These are phyloP conservation scores for Naematelia encephala DNA, from an alignment of 768 basidiomycete species.

Conservation along the genomic window DNA sequence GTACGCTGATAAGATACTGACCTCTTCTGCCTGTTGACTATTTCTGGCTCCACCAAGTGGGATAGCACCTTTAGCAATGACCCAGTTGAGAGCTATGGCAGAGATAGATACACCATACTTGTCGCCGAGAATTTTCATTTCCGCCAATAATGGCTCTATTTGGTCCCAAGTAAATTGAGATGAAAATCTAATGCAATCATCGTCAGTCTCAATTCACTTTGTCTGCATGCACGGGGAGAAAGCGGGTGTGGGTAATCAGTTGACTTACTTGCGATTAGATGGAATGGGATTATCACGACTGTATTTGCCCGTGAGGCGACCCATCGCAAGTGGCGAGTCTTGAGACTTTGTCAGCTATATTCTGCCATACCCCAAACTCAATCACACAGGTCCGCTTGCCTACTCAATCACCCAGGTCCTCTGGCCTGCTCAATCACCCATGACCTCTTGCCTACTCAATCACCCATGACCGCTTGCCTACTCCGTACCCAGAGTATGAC, in stretches of 20 bases:
- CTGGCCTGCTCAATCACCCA: background rate
- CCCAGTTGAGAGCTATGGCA: conserved; percentile 51
- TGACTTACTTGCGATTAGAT: conserved; percentile 31
- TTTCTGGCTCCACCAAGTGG: conserved; percentile 50
- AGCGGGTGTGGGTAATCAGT: no score
- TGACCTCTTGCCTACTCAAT: background rate
- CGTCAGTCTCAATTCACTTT: background rate
- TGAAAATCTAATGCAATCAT: conserved; percentile 4
- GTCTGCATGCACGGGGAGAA: no score
- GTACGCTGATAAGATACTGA: no score
- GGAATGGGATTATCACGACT: conserved; percentile 41
- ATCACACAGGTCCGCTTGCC: background rate
- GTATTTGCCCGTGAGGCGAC: conserved; percentile 50
- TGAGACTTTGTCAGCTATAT: background rate
- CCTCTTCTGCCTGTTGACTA: conserved; percentile 44
- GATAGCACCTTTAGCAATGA: conserved; percentile 48
- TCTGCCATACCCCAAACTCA: background rate
- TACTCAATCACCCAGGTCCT: background rate
- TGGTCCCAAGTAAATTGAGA: conserved; percentile 38
- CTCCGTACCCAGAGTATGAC: background rate
- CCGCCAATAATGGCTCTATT: conserved; percentile 43
- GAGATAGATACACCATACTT: conserved; percentile 43
- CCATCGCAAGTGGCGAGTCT: conserved; percentile 51
- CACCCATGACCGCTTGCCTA: background rate
- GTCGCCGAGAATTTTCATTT: conserved; percentile 37